Base-by-base conservation (phyloP, 441 rosid species). In the Dalechampia spathulata region DNA sequence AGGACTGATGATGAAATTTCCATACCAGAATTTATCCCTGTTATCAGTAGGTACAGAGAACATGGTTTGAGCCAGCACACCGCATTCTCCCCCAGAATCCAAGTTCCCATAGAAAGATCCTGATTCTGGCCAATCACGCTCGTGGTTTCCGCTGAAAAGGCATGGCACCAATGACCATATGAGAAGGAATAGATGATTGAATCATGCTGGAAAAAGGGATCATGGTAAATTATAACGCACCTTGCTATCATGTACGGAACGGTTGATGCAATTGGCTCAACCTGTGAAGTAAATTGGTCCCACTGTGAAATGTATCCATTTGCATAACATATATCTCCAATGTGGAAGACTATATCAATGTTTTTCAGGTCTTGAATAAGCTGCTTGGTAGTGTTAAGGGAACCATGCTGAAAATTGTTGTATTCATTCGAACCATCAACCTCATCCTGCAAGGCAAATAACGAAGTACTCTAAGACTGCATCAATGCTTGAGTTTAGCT, bases 71-170 rank as follows among this genome's bases (percentile, higher is more conserved):
- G 92, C 86, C 73, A 81, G 72, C 52, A 83, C 95, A 53, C 96
- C 95, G 11, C 96, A 86, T 65, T 89, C 96, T 64, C 97, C 95
- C 41, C 97, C 97, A 40, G 95, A 89, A 70, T 89, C 97, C 54
- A 26, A 43, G 69, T 62, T 67, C 4, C 67, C 70, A 49, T 86
- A 86, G 74, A 89, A 89, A 30, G 95, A 89, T 61, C 90, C 95
- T 5, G 90, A 70, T 65, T 83, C 72, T 2, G 95, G 88, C 95
- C 95, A 89, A 75, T 86, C 95, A 23, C 97, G 88, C 61, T 89
- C 95, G 61, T 89, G 97, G 74, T 89, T 89, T 25, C 95, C 95
- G 7, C 97, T 88, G 70, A 30, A 74, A 67, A 39, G 30, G 41
- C 47, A 60, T 22, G 39, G 49, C 7, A 53, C 20, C 52, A 49